Percentiles rank a stretch among this genome's conserved stretches.
Conservation (phyloP, 2,329 filamentous ascomycete species). For the Colletotrichum orchidophilum region DNA sequence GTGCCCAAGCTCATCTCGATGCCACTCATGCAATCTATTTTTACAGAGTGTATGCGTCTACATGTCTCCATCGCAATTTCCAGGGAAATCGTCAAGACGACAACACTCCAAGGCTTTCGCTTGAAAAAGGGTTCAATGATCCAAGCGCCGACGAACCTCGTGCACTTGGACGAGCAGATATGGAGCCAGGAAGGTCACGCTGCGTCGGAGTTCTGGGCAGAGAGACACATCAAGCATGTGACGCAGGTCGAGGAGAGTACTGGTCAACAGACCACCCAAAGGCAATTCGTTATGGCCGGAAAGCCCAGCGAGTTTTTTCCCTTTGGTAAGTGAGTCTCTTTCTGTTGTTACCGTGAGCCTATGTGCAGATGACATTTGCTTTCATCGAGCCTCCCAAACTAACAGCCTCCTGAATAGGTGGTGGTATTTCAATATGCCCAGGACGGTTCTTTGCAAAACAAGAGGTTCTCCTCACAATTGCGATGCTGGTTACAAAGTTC, state of each 20-base stretch:
- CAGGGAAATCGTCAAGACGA: conserved; percentile 35
- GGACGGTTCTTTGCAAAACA: conserved; percentile 51
- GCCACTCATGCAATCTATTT: conserved; percentile 41
- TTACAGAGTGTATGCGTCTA: conserved; percentile 39
- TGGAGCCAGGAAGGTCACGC: conserved; percentile 25
- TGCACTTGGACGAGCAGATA: conserved; percentile 33
- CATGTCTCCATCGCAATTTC: conserved; percentile 39
- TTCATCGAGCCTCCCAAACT: background rate
- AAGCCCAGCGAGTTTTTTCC: conserved; percentile 28
- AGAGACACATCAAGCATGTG: conserved; percentile 25
- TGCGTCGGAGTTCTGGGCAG: conserved; percentile 34
- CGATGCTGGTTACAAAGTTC: conserved; percentile 42
- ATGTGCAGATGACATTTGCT: too few species aligned
- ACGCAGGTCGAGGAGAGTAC: background rate
- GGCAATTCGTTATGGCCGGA: conserved; percentile 15
- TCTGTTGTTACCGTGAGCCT: background rate
- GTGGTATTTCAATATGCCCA: conserved; percentile 47
- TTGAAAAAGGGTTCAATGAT: conserved; percentile 36
- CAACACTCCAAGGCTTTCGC: conserved; percentile 32
- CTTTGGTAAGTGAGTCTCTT: conserved; percentile 6
- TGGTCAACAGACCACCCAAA: background rate
- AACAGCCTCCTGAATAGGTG: conserved; percentile 36
- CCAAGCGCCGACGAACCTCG: conserved; percentile 37
- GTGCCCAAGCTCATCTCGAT: conserved; percentile 33
- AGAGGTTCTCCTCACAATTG: conserved; percentile 47